Conservation (phyloP, 371 early-diverging fungal species). For the Gilbertella persicaria region DNA sequence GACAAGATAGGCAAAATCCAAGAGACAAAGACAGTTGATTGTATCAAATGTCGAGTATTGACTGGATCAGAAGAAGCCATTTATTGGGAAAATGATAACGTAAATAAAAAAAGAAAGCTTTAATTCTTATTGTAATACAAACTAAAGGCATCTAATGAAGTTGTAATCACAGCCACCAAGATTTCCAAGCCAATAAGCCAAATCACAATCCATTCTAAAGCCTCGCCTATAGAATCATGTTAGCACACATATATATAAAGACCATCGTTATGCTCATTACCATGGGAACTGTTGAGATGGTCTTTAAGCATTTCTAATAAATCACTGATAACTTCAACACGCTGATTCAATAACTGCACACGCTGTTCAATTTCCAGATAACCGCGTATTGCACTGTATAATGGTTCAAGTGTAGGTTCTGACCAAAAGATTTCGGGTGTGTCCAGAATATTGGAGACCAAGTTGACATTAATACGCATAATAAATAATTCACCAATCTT, state of each 20-base stretch:
- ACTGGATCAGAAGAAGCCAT: conserved; percentile 29
- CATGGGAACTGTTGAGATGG: conserved; percentile 71
- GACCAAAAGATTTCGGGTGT: conserved; percentile 91
- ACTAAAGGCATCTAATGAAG: conserved; percentile 71
- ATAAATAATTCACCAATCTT: conserved; percentile 78
- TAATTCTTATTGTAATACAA: conserved; percentile 59
- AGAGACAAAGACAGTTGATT: neutral
- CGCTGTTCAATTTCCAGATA: conserved; percentile 87
- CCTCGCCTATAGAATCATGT: conserved; percentile 71
- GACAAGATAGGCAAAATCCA: conserved; percentile 26
- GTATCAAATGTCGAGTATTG: conserved; percentile 13
- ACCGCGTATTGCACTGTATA: conserved; percentile 78
- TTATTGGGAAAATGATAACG: conserved; percentile 35
- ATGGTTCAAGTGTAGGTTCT: conserved; percentile 77
- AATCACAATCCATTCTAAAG: conserved; percentile 84
- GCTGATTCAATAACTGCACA: conserved; percentile 59
- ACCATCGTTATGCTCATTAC: too few relatives aligned
- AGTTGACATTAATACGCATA: conserved; percentile 87
- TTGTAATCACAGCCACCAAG: conserved; percentile 78
- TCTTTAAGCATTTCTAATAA: conserved; percentile 87
- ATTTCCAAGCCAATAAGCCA: conserved; percentile 82
- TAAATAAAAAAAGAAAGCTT: neutral
- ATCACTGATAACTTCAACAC: conserved; percentile 71
- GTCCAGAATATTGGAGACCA: conserved; percentile 83
- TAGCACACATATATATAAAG: conserved; percentile 30